Base-by-base conservation (phyloP, 2,329 filamentous ascomycete genomes). In the Furcasterigmium sp. region DNA sequence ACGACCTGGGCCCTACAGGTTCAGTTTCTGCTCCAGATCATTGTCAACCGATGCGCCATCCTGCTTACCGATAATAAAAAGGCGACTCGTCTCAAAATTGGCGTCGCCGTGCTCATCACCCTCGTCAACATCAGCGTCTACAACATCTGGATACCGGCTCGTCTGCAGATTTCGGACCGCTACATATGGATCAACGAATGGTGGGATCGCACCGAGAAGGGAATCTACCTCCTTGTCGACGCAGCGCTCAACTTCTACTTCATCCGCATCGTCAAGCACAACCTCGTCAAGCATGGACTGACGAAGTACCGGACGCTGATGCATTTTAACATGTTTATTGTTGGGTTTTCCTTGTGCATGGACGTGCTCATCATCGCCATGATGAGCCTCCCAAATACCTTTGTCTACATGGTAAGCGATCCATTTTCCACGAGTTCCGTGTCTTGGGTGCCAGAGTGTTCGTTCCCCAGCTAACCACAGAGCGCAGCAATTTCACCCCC, bases 201-300 rank as follows among this genome's bases (percentile, higher is more conserved):
- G 36, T 79, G 75, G 75, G 75, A 78, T 37, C 67, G 73, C 7
- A 61, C 62, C 37, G 73, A 76, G 26, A 79, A 78, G 50, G 62
- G 65, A 3, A 63, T 78, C 3, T 75, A 75, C 45, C 57, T 72
- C 2, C 37, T 75, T 3, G 62, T 76, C 2, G 75, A 78, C 43
- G 69, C 57, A 1, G 51, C 46, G 0, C 55, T 79, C 23, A 79
- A 78, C 46, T 58, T 59, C 20, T 76, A 74, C 51, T 79, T 79
- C 44, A 64, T 77, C 10, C 44, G 37, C 37, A 48, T 48, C 18
- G 46, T 48, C 8, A 45, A 48, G 30, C 44, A 44, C 34, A 48
- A 44, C 20, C n/a, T 48, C 10, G 44, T 48, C 3, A 46, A 17
- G 32, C 46, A 48, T n/a, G 68, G 68, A 9, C 56, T 70, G 4